A percentile compares a stretch with the other conserved stretches of the same genome.
Conservation (phyloP, 192 early-diverging fungal genomes). For the Coemansia sp. region DNA sequence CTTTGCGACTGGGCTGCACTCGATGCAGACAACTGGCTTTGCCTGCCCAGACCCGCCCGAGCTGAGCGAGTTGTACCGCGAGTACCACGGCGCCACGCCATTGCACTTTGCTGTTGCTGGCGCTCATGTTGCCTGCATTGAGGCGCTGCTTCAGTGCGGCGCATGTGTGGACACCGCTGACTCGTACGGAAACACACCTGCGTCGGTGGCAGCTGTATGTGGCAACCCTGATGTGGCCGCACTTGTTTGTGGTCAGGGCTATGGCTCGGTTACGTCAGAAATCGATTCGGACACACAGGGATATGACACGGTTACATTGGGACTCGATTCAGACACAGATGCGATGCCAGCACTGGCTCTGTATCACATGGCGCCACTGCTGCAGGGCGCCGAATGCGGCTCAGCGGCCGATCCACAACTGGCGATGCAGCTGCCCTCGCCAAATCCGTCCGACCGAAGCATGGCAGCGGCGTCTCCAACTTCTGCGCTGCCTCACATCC, state of each 20-base stretch:
- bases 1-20: constrained; percentile 28
- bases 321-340: neutral
- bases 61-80: constrained; percentile 9
- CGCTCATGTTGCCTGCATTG: constrained; percentile 62
- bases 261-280: too few species aligned
- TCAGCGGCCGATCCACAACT: neutral
- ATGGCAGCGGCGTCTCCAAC: constrained; percentile 10
- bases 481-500: neutral
- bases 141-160: constrained; percentile 62
- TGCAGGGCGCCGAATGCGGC: too few species aligned
- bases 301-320: too few species aligned
- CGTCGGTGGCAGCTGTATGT: constrained; percentile 34
- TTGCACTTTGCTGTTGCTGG: constrained; percentile 84
- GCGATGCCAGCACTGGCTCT: neutral
- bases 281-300: neutral
- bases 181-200: constrained; percentile 50
- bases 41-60: neutral
- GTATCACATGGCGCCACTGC: neutral
- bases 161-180: constrained; percentile 63
- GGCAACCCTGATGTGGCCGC: constrained; percentile 15
- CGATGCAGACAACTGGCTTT: constrained; percentile 19
- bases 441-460: constrained; percentile 26
- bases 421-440: constrained; percentile 40
- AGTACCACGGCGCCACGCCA: constrained; percentile 66
- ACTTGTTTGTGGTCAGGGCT: neutral